A percentile compares a stretch with the other conserved stretches of the same genome.
Conservation (phyloP, 2,329 filamentous ascomycete species). For the Aspergillus fumigatus region DNA sequence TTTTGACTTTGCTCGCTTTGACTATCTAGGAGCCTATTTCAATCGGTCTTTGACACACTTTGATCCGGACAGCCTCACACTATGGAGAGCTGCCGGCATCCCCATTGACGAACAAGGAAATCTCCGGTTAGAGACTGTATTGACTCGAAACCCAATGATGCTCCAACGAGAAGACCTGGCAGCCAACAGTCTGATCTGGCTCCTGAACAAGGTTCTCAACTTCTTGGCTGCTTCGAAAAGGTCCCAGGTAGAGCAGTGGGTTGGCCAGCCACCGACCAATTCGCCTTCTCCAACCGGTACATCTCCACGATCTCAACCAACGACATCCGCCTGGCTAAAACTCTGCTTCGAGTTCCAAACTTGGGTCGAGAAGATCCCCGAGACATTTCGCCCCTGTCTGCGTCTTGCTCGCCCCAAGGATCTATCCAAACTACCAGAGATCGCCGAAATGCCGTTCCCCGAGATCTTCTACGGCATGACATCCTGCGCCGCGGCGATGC, state of each 20-base stretch:
- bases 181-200: constrained; percentile 58
- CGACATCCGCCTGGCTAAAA: constrained; percentile 49
- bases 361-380: constrained; percentile 55
- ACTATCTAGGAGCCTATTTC: constrained; percentile 58
- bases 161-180: constrained; percentile 53
- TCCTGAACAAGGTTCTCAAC: constrained; percentile 60
- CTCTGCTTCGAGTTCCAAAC: constrained; percentile 52
- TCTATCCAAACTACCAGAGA: constrained; percentile 27
- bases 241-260: constrained; percentile 36
- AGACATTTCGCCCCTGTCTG: constrained; percentile 54
- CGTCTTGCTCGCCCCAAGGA: constrained; percentile 39
- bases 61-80: constrained; percentile 51
- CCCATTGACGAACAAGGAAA: constrained; percentile 49
- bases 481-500: constrained; percentile 60
- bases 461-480: constrained; percentile 59
- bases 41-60: constrained; percentile 55
- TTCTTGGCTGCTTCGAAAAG: constrained; percentile 57
- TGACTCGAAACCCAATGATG: not conserved
- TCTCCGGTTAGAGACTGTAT: constrained; percentile 34
- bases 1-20: constrained; percentile 61
- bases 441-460: constrained; percentile 39
- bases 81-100: constrained; percentile 60
- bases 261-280: constrained; percentile 28
- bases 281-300: constrained; percentile 27
- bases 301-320: constrained; percentile 38